Base-by-base conservation (phyloP, 768 basidiomycete genomes). In the Chlorophyllum brunneum region DNA sequence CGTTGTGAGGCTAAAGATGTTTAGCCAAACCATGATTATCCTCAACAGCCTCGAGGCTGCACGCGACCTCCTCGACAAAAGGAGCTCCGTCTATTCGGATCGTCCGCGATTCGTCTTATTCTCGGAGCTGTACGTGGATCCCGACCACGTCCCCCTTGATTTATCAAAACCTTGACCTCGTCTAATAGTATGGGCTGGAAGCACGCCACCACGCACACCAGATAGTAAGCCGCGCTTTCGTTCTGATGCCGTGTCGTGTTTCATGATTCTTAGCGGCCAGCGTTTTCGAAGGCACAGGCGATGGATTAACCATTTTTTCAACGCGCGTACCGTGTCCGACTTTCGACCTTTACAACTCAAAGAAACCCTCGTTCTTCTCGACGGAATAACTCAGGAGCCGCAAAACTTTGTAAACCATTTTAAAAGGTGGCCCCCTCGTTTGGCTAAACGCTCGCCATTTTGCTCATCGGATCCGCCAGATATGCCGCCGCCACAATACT, bases 41-140 rank as follows among this genome's bases (percentile, higher is more conserved):
- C 63, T 85, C 26, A 81, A 76, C 62, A 74, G 72, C 52, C 54
- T 67, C 55, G 67, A 73, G 53, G 73, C 70, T 5, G 70, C 72
- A 29, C 68, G 69, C 8, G 78, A 76, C 47, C 63, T 84, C 18
- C 66, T 84, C 23, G 80, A 81, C 36, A 80, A 73, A 59, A 71
- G 78, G 44, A 74, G 80, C 47, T 59, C 72, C n/a, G 77, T 78
- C 40, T 82, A 80, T 58, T 81, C 80, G 11, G 71, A 79, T 62
- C 70, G 76, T 27, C 77, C 75, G 44, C 67, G 73, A 42, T 76
- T 77, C 52, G 74, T 78, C 20, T 59, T 78, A 40, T 64, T 76
- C 48, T 70, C 71, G 38, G 77, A 80, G 57, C 60, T 80, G 77
- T 78, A 54, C 47, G 76, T 67, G 15, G 42, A 30, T 54, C 41